Percentiles rank a stretch among this genome's conserved stretches.
Conservation (phyloP, 202 grass and related monocot species). For the Schoenoplectus tabernaemontani region DNA sequence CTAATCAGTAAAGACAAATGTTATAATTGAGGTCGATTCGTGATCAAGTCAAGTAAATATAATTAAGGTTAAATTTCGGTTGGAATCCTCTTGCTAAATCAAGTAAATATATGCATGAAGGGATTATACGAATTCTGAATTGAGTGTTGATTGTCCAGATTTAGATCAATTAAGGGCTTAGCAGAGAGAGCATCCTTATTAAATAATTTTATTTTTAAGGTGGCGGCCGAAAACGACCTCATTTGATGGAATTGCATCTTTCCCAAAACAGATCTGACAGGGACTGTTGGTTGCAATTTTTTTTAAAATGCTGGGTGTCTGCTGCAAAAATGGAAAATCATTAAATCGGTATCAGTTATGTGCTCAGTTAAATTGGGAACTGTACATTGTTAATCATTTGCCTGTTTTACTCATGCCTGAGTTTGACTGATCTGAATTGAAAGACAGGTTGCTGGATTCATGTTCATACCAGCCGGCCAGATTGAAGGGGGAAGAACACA, state of each 20-base stretch:
- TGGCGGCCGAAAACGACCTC: background rate
- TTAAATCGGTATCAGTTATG: background rate
- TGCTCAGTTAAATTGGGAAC: background rate
- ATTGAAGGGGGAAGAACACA: slow-evolving; percentile 60
- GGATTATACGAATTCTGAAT: background rate
- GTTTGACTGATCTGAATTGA: slow-evolving; percentile 14
- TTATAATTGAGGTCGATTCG: background rate
- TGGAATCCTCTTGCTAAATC: background rate
- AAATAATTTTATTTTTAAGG: background rate
- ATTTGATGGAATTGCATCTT: background rate
- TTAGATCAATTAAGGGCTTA: background rate
- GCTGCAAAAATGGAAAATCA: background rate
- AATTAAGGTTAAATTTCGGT: background rate
- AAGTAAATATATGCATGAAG: background rate
- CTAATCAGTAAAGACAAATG: background rate
- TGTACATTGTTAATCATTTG: background rate
- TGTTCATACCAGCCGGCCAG: slow-evolving; percentile 73
- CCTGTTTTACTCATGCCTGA: background rate
- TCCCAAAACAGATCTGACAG: background rate
- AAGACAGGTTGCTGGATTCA: slow-evolving; percentile 58
- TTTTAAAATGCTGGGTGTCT: background rate
- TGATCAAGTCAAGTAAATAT: too few relatives aligned
- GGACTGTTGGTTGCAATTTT: background rate
- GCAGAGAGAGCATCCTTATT: background rate
- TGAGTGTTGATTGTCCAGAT: background rate